Evolutionary conservation across 2,329 filamentous ascomycete genomes (phyloP).

Genomic region (Aspergillus sp.): DNA sequence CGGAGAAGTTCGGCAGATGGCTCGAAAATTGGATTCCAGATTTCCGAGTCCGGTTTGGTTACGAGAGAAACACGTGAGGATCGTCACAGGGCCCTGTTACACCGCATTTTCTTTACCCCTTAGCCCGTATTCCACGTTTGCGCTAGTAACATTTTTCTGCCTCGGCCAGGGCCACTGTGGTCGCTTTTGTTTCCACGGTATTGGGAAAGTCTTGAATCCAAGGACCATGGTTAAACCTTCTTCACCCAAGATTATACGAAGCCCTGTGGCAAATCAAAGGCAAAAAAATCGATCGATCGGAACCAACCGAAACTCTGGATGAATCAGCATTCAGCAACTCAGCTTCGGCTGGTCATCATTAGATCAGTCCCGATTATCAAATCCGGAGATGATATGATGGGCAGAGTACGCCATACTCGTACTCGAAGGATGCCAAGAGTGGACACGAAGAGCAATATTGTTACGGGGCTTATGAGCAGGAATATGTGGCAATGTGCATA

Average conservation of each 20-base stretch:
- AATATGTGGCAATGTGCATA: not conserved
- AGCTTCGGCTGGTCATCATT: not conserved
- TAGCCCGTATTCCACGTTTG: not conserved
- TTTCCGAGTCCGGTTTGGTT: too few relatives aligned
- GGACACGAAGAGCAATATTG: not conserved
- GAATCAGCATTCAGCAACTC: not conserved
- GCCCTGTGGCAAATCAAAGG: not conserved
- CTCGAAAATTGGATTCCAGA: not conserved
- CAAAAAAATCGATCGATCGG: not conserved
- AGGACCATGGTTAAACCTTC: not conserved
- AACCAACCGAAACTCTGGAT: not conserved
- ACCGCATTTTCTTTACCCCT: not conserved
- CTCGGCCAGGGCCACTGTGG: too few relatives aligned
- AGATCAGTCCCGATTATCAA: not conserved
- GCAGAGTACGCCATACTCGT: too few relatives aligned
- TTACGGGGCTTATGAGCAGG: not conserved
- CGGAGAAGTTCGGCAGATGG: not conserved
- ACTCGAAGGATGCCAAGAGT: not conserved
- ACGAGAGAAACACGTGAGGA: slow-evolving; percentile 1
- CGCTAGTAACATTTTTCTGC: not conserved
- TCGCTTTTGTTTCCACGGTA: too few relatives aligned
- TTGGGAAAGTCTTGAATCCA: not conserved
- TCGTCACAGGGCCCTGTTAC: slow-evolving; percentile 1
- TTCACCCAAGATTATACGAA: too few relatives aligned
- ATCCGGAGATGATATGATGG: not conserved